Evolutionary conservation across 2,329 filamentous ascomycete genomes (phyloP).

Genomic region (Helotiales sp.): DNA sequence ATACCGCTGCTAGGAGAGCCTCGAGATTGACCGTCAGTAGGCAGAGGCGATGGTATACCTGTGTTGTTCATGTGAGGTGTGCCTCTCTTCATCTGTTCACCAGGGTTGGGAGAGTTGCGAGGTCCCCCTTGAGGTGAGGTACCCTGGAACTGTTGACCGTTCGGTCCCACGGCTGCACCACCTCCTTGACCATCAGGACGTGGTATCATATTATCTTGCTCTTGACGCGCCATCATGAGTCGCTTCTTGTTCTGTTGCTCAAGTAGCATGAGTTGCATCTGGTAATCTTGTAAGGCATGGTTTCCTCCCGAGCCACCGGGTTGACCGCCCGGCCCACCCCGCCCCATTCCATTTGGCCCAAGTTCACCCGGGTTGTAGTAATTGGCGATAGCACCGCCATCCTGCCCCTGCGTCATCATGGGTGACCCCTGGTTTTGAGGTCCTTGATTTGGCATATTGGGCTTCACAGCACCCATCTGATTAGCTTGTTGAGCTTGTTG

Average conservation of each 20-base stretch:
- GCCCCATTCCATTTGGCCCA: slow-evolving; percentile 56
- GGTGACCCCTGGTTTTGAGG: slow-evolving; percentile 79
- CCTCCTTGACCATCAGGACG: slow-evolving; percentile 51
- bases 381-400: slow-evolving; percentile 55
- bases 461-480: slow-evolving; percentile 29
- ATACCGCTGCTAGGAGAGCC: slow-evolving; percentile 64
- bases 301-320: slow-evolving; percentile 47
- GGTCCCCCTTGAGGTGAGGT: slow-evolving; percentile 64
- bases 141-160: slow-evolving; percentile 64
- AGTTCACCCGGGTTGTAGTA: slow-evolving; percentile 67
- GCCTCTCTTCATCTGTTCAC: slow-evolving; percentile 76
- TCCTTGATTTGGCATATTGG: slow-evolving; percentile 70
- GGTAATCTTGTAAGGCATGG: slow-evolving; percentile 82
- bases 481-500: slow-evolving; percentile 65
- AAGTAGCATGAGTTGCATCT: slow-evolving; percentile 85
- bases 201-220: slow-evolving; percentile 66
- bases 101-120: slow-evolving; percentile 74
- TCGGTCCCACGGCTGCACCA: slow-evolving; percentile 54
- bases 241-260: slow-evolving; percentile 89
- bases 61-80: slow-evolving; percentile 72
- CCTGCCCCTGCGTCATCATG: slow-evolving; percentile 72
- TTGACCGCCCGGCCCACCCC: slow-evolving; percentile 44
- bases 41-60: slow-evolving; percentile 69
- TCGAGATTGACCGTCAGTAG: slow-evolving; percentile 65
- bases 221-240: slow-evolving; percentile 78